Evolutionary conservation across 2,329 filamentous ascomycete species (phyloP), one percentile per base, ranked within the genome.

Genomic region (Gaeumannomyces tritici): DNA sequence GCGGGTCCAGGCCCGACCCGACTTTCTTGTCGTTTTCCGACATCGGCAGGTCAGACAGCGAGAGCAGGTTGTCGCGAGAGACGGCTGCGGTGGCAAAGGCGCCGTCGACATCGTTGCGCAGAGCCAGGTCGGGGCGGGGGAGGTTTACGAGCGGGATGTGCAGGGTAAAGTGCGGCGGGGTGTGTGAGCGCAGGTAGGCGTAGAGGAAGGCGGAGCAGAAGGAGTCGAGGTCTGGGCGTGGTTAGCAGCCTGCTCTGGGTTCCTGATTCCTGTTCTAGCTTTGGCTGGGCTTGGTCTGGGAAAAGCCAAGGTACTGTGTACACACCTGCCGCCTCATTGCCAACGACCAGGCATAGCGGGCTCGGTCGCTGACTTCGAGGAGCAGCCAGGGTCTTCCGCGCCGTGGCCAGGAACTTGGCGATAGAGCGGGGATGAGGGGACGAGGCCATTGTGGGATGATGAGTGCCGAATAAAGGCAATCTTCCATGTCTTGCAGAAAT

Each of bases 91-190:
- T 77, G 35, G 75, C 75, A 54, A 93, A 81, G 3, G 90, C 82
- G 2, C 87, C 84, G 8, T 79, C 75, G 70, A 93, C 84, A 73
- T 95, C 90, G 1, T 89, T 87, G 2, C 90, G 84, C n/a, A 93
- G 78, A 21, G 78, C 74, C 31, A 96, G 80, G 70, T 92, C 90
- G 4, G 81, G 77, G 57, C 83, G 81, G 1, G 83, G 82, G 18
- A 95, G 82, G 71, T 93, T 90, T 63, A 87, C 84, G 57, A 96
- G 76, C 21, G 90, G 90, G 58, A 93, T 84, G 70, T 90, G 87
- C 47, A 89, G 76, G 27, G 71, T 74, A 60, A 73, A 75, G 63
- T 80, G 77, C 15, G 77, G 78, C 4, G 82, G 75, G 5, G 80
- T 72, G 70, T 86, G 81, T 42, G 85, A 88, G 66, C 85, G 84